Conservation (phyloP, 768 basidiomycete genomes). For the Lyophyllum decastes region DNA sequence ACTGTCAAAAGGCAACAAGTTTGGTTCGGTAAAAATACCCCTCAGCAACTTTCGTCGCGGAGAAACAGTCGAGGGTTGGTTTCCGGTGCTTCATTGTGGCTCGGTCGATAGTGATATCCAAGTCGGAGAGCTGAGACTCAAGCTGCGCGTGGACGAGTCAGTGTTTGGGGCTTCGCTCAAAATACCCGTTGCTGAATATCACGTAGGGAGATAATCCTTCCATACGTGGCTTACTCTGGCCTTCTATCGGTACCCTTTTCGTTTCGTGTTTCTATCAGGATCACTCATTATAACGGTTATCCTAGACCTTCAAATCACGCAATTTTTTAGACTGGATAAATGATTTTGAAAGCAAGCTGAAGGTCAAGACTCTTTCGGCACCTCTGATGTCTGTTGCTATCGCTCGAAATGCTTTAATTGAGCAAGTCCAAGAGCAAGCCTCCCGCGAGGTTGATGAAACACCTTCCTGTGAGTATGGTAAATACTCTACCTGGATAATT, state of each 20-base stretch:
- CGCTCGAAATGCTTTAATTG: constrained; percentile 62
- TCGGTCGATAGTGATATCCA: constrained; percentile 53
- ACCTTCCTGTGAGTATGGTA: constrained; percentile 52
- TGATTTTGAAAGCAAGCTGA: constrained; percentile 67
- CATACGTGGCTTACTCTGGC: constrained; percentile 59
- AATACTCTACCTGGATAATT: neutral
- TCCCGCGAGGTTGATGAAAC: constrained; percentile 71
- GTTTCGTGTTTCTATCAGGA: neutral
- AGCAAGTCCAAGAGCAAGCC: constrained; percentile 71
- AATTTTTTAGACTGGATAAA: constrained; percentile 77
- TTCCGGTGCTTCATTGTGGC: constrained; percentile 63
- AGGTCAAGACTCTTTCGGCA: constrained; percentile 60
- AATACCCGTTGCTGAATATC: constrained; percentile 8
- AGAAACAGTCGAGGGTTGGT: constrained; percentile 83
- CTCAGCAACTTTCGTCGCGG: constrained; percentile 73
- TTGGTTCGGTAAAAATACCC: constrained; percentile 67
- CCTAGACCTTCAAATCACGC: constrained; percentile 54
- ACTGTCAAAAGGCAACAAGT: constrained; percentile 48
- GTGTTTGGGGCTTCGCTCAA: constrained; percentile 20
- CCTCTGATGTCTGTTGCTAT: constrained; percentile 71
- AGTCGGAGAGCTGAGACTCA: constrained; percentile 75
- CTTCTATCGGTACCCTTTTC: constrained; percentile 53
- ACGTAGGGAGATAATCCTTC: constrained; percentile 76
- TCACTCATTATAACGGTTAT: neutral
- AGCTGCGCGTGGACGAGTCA: constrained; percentile 76